These are phyloP conservation scores for Bombardia bombarda DNA, from an alignment of 495 filamentous ascomycete species.

Conservation along the genomic window DNA sequence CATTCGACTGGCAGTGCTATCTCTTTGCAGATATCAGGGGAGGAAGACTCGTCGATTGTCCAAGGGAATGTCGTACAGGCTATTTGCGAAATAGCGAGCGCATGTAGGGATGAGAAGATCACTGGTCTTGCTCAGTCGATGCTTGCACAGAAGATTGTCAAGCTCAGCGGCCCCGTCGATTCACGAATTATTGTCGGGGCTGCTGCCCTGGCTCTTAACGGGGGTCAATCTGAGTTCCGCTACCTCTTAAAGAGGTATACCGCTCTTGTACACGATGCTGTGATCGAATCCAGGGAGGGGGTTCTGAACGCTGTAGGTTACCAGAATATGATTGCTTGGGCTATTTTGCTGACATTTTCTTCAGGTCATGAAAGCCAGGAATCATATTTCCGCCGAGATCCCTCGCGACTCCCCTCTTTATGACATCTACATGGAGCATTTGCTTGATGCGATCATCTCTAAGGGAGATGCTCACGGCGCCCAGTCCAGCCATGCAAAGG, in stretches of 20 bases:
- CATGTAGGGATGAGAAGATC: constrained; percentile 81
- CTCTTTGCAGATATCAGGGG: constrained; percentile 60
- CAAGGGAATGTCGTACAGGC: constrained; percentile 80
- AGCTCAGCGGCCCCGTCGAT: constrained; percentile 68
- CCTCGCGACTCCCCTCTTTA: constrained; percentile 60
- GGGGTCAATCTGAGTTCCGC: constrained; percentile 69
- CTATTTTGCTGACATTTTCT: constrained; percentile 9
- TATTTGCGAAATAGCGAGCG: constrained; percentile 76
- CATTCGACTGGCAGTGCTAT: constrained; percentile 67
- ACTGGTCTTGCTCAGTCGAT: constrained; percentile 92
- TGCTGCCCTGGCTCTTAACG: constrained; percentile 65
- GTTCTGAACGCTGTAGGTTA: constrained; percentile 55
- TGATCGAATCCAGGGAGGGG: constrained; percentile 53
- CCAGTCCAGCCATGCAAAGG: constrained; percentile 49
- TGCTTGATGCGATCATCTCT: constrained; percentile 82
- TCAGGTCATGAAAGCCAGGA: constrained; percentile 66
- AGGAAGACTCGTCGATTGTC: constrained; percentile 63
- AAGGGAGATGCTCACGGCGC: constrained; percentile 64
- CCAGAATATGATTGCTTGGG: background rate
- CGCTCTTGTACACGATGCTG: constrained; percentile 61
- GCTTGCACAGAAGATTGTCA: constrained; percentile 86
- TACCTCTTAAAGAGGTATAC: constrained; percentile 76
- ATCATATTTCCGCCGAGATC: constrained; percentile 63
- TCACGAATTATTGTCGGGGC: constrained; percentile 75
- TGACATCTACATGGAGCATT: constrained; percentile 68